Base-by-base conservation (phyloP, 1,139 yeast species). In the Kurtzmaniella quercitrusa region DNA sequence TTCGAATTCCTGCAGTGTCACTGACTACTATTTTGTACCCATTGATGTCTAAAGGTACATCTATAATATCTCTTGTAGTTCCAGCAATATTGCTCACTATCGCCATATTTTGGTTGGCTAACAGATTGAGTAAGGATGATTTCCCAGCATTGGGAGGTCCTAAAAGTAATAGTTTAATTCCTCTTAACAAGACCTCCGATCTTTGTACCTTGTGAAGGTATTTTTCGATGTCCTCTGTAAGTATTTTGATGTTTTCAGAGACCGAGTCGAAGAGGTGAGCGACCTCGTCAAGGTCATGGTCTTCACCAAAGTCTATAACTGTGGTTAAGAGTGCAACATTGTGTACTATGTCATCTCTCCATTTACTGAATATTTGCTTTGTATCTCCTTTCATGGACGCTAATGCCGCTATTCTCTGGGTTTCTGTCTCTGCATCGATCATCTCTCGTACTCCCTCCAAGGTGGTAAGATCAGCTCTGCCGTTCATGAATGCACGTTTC, bases 131-230 rank as follows among this genome's bases (percentile, higher is more conserved):
- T 12, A 93, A 65, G 0, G 96, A 87, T 2, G 97, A 90, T 59
- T 93, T 93, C 0, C 99, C 99, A 1, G 96, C 97, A 62, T 93
- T 93, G 1, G 98, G 97, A 3, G 96, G 95, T 0, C 98, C 99
- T 17, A 91, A 53, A 17, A 93, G 66, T 0, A 85, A 81, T 37
- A 91, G 58, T 48, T 79, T 80, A 37, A 93, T 80, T 1, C 99
- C 99, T 21, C 76, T 72, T 40, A 84, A 61, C 16, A 93, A 63
- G 1, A 91, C 66, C 50, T 82, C 86, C 0, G 94, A 79, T 41
- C 81, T 66, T 38, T 73, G 67, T 3, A 82, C 79, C 48, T 71
- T 78, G 1, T 60, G 51, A 16, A 86, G 55, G 55, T 82, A 85
- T 2, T 54, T 47, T 1, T 55, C 51, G 7, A 91, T 70, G 31